phyloP scores from a whole-genome alignment of 2,329 filamentous ascomycete species.

The Epichloe aotearoae region DNA sequence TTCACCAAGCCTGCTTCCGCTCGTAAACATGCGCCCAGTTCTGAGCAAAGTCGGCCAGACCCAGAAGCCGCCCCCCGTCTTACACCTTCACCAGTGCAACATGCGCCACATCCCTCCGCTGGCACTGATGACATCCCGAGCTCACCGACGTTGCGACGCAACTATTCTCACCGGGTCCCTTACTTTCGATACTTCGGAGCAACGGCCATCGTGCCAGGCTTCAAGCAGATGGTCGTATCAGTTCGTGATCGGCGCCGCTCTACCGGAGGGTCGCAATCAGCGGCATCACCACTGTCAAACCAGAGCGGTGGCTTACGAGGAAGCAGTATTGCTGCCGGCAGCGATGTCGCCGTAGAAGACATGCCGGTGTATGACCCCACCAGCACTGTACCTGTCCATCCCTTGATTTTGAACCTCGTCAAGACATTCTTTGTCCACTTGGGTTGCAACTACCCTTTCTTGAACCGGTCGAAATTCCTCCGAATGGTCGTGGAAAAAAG shows the following conservation, averaged over 20 bases:
- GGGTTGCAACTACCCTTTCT: slow-evolving; percentile 75
- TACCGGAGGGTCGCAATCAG: slow-evolving; percentile 42
- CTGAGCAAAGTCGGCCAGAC: neutral
- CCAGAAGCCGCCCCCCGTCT: neutral
- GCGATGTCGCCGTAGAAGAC: slow-evolving; percentile 34
- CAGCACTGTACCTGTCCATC: slow-evolving; percentile 56
- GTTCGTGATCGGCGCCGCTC: slow-evolving; percentile 53
- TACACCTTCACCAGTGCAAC: slow-evolving; percentile 7
- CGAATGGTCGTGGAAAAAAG: slow-evolving; percentile 62
- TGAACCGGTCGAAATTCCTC: slow-evolving; percentile 59
- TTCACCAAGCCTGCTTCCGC: neutral
- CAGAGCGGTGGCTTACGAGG: slow-evolving; percentile 20
- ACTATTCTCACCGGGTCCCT: slow-evolving; percentile 55
- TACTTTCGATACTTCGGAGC: slow-evolving; percentile 88
- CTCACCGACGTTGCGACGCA: slow-evolving; percentile 35
- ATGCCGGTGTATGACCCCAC: slow-evolving; percentile 65
- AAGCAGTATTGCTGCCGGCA: slow-evolving; percentile 29
- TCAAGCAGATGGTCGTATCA: slow-evolving; percentile 82
- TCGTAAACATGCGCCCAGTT: neutral
- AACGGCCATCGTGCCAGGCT: slow-evolving; percentile 81
- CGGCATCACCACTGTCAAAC: slow-evolving; percentile 33
- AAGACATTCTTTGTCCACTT: slow-evolving; percentile 72
- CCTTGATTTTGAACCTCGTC: slow-evolving; percentile 62
- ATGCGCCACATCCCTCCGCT: slow-evolving; percentile 6
- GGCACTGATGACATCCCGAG: slow-evolving; percentile 14